phyloP scores from a whole-genome alignment of 306 rosid genomes.

The Oxytropis ochrocephala region DNA sequence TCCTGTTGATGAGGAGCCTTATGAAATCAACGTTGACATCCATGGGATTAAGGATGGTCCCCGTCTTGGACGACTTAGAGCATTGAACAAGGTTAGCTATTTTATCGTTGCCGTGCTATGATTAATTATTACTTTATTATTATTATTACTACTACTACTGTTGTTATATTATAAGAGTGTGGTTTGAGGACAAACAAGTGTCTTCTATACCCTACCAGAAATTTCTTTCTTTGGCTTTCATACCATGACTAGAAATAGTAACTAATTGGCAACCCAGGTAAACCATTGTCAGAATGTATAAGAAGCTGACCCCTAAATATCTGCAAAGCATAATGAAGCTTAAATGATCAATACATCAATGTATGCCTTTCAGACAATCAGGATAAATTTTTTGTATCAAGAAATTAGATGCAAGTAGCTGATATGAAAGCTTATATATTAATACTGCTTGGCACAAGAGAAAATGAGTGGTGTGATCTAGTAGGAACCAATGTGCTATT shows the following conservation, averaged over 20 bases:
- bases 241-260: too few species aligned
- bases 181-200: not conserved
- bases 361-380: not conserved
- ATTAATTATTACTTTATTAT: not conserved
- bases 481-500: not conserved
- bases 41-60: slow-evolving; percentile 86
- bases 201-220: not conserved
- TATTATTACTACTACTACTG: too few species aligned
- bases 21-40: slow-evolving; percentile 60
- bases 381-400: not conserved
- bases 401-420: slow-evolving; percentile 3
- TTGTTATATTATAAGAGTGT: not conserved
- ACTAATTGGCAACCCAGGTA: too few species aligned
- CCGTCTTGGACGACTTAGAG: slow-evolving; percentile 73
- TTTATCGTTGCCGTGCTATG: not conserved
- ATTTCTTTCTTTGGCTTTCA: not conserved
- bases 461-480: not conserved
- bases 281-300: not conserved
- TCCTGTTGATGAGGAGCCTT: slow-evolving; percentile 57
- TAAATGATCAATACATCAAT: not conserved
- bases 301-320: not conserved
- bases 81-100: slow-evolving; percentile 58
- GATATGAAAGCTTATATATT: not conserved
- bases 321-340: not conserved
- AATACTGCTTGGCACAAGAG: not conserved